Evolutionary conservation across 1,139 yeast genomes (phyloP).

Genomic region (Pichia sp.): DNA sequence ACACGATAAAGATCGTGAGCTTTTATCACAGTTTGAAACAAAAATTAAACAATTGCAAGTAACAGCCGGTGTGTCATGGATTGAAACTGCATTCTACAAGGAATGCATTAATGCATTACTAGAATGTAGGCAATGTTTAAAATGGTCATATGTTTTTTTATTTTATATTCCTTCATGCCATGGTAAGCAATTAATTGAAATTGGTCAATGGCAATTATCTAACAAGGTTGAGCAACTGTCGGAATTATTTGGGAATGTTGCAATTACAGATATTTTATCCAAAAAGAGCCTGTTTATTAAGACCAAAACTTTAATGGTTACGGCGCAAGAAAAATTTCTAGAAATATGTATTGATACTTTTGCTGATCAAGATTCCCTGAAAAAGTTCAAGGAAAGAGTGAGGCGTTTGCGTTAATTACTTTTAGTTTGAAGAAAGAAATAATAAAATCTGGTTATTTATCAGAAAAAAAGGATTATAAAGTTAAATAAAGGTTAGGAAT

Average conservation of each 20-base stretch:
- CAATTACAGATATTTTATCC: slow-evolving; percentile 37
- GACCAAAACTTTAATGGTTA: slow-evolving; percentile 17
- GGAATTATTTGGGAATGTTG: slow-evolving; percentile 57
- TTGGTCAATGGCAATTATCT: slow-evolving; percentile 65
- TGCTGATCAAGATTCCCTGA: slow-evolving; percentile 2
- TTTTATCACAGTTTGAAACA: slow-evolving; percentile 56
- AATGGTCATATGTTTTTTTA: slow-evolving; percentile 89
- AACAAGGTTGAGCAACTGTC: slow-evolving; percentile 76
- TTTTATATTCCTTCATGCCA: slow-evolving; percentile 53
- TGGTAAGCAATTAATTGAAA: slow-evolving; percentile 57
- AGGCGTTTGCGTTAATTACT: too few relatives aligned
- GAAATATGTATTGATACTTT: slow-evolving; percentile 22
- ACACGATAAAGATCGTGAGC: slow-evolving; percentile 61
- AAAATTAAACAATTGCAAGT: slow-evolving; percentile 64
- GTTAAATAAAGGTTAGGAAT: too few relatives aligned
- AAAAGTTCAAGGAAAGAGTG: neutral
- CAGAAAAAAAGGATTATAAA: too few relatives aligned
- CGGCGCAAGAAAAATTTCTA: slow-evolving; percentile 15
- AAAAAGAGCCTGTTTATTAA: slow-evolving; percentile 40
- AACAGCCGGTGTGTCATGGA: slow-evolving; percentile 69
- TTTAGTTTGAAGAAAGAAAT: too few relatives aligned
- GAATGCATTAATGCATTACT: slow-evolving; percentile 63
- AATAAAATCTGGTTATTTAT: too few relatives aligned
- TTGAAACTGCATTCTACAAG: slow-evolving; percentile 77
- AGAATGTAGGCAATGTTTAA: slow-evolving; percentile 68